phyloP scores from a whole-genome alignment of 345 rosid species.

The Lepidium didymum region DNA sequence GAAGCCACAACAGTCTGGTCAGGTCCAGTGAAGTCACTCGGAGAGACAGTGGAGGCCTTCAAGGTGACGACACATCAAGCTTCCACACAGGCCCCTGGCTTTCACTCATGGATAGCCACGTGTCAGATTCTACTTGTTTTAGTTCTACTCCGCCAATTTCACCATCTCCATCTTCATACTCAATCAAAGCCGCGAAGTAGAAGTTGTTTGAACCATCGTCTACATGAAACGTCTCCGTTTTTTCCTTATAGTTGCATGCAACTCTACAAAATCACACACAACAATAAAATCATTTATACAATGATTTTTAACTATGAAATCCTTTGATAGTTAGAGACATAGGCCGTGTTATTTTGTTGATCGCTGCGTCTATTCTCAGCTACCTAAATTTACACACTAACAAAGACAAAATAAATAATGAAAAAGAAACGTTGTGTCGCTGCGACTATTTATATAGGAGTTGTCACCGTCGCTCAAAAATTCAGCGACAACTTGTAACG shows the following conservation, averaged over 20 bases:
- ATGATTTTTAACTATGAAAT: no score
- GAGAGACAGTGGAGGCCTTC: slow-evolving; percentile 51
- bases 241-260: slow-evolving; percentile 41
- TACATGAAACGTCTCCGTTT: slow-evolving; percentile 35
- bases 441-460: no score
- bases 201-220: slow-evolving; percentile 47
- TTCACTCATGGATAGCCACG: slow-evolving; percentile 50
- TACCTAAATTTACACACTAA: no score
- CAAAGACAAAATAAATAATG: no score
- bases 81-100: slow-evolving; percentile 67
- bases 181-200: slow-evolving; percentile 46
- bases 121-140: slow-evolving; percentile 33
- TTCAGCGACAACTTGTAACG: no score
- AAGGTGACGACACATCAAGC: slow-evolving; percentile 33
- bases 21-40: slow-evolving; percentile 35
- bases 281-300: no score
- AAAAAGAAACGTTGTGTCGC: no score
- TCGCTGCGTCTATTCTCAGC: no score
- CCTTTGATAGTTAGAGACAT: no score
- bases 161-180: slow-evolving; percentile 50
- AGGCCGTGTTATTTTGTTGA: no score
- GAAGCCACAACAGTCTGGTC: slow-evolving; percentile 31
- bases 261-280: slow-evolving; percentile 31
- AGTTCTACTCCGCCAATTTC: slow-evolving; percentile 37
- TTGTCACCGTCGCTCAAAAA: no score